Evolutionary conservation across 73 alveolate species (phyloP).

Genomic region (Paramecium sexaurelia): DNA sequence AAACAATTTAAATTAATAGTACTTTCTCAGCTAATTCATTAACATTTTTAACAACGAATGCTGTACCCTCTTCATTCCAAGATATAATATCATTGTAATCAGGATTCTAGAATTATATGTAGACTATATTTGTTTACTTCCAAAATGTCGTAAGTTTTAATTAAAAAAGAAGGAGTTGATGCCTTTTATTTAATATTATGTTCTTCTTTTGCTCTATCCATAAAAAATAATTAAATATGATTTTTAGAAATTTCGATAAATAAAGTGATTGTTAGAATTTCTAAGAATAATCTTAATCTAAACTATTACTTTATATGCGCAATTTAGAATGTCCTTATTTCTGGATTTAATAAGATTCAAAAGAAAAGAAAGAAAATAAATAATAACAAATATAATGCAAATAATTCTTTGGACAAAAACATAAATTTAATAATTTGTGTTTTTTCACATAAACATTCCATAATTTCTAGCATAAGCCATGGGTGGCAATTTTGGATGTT

Average conservation of each 20-base stretch:
- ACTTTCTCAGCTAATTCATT: conserved; percentile 67
- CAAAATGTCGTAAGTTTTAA: conserved; percentile 63
- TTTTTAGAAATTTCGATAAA: conserved; percentile 14
- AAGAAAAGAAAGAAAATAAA: background rate
- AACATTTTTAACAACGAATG: conserved; percentile 59
- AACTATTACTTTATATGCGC: background rate
- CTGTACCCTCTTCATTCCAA: conserved; percentile 67
- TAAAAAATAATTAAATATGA: background rate
- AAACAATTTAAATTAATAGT: background rate
- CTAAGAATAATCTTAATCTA: background rate
- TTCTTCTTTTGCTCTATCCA: conserved; percentile 49
- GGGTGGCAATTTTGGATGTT: conserved; percentile 83
- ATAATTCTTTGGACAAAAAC: background rate
- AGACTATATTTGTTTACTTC: conserved; percentile 6
- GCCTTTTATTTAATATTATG: conserved; percentile 19
- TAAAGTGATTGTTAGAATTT: background rate
- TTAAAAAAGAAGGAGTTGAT: conserved; percentile 63
- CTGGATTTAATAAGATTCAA: background rate
- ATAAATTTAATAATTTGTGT: background rate
- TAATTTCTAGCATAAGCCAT: conserved; percentile 80
- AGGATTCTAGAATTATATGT: conserved; percentile 24
- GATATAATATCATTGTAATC: conserved; percentile 61
- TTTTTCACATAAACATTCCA: conserved; percentile 53
- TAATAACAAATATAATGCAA: background rate
- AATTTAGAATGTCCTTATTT: background rate